Percentiles rank a stretch among this genome's conserved stretches.
phyloP scores from a whole-genome alignment of 78 protist genomes.

The Dictyostelium intermedium region DNA sequence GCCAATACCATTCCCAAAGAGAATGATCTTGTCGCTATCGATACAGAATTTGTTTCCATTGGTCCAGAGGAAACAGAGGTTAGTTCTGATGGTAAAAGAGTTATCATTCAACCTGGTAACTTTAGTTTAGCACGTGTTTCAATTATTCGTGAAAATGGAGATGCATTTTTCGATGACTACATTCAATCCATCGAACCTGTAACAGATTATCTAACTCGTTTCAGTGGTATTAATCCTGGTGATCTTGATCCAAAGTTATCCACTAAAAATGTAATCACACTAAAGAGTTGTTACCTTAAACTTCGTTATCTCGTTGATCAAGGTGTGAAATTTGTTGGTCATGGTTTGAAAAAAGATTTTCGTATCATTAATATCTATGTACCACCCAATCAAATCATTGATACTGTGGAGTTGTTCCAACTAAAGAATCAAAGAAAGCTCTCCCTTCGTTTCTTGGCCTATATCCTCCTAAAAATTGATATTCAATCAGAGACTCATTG shows the following conservation, averaged over 20 bases:
- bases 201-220: constrained; percentile 92
- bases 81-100: constrained; percentile 75
- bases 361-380: constrained; percentile 88
- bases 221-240: constrained; percentile 91
- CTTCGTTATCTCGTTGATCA: constrained; percentile 86
- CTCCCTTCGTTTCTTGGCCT: constrained; percentile 87
- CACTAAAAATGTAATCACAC: constrained; percentile 66
- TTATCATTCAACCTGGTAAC: constrained; percentile 81
- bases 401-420: constrained; percentile 92
- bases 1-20: constrained; percentile 31
- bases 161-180: constrained; percentile 91
- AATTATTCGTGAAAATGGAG: constrained; percentile 73
- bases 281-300: constrained; percentile 88
- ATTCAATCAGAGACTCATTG: constrained; percentile 92
- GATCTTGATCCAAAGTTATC: constrained; percentile 89
- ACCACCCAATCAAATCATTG: constrained; percentile 91
- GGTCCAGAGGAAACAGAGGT: constrained; percentile 82
- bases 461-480: constrained; percentile 73
- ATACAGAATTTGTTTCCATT: constrained; percentile 93
- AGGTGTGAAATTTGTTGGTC: constrained; percentile 91
- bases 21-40: constrained; percentile 83
- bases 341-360: constrained; percentile 92
- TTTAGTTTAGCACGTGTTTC: constrained; percentile 87
- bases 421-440: constrained; percentile 85
- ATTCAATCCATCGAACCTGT: constrained; percentile 86